These are phyloP conservation scores for Carpinus viminea DNA, from an alignment of 306 rosid genomes.

Conservation along the genomic window DNA sequence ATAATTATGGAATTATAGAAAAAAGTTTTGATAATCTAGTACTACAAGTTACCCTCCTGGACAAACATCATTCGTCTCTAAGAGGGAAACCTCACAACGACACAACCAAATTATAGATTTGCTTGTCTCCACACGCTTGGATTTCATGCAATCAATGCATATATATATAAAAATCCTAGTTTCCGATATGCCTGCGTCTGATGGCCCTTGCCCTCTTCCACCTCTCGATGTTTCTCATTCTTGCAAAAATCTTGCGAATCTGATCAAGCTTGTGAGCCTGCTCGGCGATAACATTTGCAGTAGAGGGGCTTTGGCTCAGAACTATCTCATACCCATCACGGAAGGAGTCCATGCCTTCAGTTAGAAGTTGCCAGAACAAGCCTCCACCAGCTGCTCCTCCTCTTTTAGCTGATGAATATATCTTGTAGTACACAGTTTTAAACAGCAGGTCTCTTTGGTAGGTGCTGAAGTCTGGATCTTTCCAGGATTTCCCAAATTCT, in stretches of 20 bases:
- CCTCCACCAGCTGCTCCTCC: constrained; percentile 84
- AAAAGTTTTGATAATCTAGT: background rate
- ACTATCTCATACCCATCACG: constrained; percentile 76
- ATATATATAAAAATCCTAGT: constrained; percentile 20
- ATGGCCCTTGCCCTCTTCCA: constrained; percentile 54
- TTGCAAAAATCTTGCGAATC: constrained; percentile 50
- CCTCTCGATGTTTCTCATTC: constrained; percentile 45
- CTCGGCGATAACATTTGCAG: constrained; percentile 66
- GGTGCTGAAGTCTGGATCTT: constrained; percentile 56
- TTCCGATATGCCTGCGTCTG: constrained; percentile 50
- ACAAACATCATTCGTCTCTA: constrained; percentile 54
- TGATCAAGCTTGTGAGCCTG: constrained; percentile 64
- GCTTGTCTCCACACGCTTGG: background rate
- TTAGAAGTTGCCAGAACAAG: constrained; percentile 87
- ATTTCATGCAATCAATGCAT: background rate
- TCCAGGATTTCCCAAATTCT: constrained; percentile 79
- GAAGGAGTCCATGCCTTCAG: constrained; percentile 78
- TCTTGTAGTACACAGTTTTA: constrained; percentile 64
- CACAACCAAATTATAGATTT: background rate
- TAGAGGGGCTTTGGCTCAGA: constrained; percentile 71
- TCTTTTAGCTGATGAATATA: constrained; percentile 69
- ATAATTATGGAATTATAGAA: background rate
- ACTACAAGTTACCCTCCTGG: constrained; percentile 54
- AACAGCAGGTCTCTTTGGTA: constrained; percentile 66
- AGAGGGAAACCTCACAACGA: constrained; percentile 41